A percentile compares a stretch with the other conserved stretches of the same genome.
Evolutionary conservation across 2,329 filamentous ascomycete genomes (phyloP).

Genomic region (Fonsecaea multimorphosa): DNA sequence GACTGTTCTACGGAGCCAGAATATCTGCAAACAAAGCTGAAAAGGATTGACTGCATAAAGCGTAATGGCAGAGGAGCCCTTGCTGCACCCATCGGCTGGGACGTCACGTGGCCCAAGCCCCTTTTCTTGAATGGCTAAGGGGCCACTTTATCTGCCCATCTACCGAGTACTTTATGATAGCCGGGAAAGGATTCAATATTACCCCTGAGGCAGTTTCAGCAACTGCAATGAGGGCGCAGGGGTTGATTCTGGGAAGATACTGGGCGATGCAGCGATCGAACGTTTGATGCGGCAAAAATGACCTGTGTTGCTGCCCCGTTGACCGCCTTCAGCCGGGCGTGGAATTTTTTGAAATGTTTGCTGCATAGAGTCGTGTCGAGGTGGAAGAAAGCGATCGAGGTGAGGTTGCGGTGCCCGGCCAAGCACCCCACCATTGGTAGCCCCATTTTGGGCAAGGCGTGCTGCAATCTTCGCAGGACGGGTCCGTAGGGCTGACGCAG

Average conservation of each 20-base stretch:
- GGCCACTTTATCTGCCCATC: not conserved
- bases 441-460: conserved; percentile 33
- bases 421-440: conserved; percentile 38
- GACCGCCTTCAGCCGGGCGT: not conserved
- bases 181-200: conserved; percentile 15
- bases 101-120: conserved; percentile 13
- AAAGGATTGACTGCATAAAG: not conserved
- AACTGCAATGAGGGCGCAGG: conserved; percentile 6
- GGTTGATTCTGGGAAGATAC: not conserved
- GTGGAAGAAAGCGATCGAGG: conserved; percentile 27
- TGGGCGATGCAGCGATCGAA: not conserved
- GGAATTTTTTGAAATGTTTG: conserved; percentile 18
- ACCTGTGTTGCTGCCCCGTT: not conserved
- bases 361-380: not conserved
- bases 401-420: conserved; percentile 32
- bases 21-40: conserved; percentile 2
- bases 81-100: not conserved
- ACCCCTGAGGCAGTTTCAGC: conserved; percentile 35
- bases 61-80: not conserved
- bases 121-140: conserved; percentile 2
- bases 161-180: conserved; percentile 6
- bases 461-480: conserved; percentile 34
- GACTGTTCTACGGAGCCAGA: not conserved
- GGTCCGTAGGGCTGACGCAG: conserved; percentile 25
- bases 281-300: not conserved